These are phyloP conservation scores for Botrytis fragariae DNA, from an alignment of 2,329 filamentous ascomycete genomes.

Conservation along the genomic window DNA sequence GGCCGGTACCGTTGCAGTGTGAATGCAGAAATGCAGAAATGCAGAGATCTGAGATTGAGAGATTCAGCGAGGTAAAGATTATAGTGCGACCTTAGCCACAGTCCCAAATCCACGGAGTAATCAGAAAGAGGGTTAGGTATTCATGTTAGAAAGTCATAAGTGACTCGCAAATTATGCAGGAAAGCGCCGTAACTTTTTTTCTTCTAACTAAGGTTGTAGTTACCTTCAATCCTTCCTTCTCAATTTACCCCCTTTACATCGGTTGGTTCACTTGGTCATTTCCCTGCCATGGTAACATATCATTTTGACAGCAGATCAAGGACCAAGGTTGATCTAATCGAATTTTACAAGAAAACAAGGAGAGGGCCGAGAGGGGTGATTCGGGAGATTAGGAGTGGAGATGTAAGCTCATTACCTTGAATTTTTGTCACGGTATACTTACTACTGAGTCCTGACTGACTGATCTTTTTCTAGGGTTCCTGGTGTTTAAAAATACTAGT, in stretches of 20 bases:
- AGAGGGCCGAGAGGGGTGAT: not conserved
- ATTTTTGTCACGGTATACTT: not conserved
- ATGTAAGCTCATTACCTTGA: not conserved
- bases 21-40: not conserved
- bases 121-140: not conserved
- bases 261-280: not conserved
- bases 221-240: not conserved
- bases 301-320: slow-evolving; percentile 3
- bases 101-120: not conserved
- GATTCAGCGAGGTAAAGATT: not conserved
- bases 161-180: slow-evolving; percentile 13
- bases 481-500: not conserved
- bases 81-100: not conserved
- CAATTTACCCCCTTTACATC: slow-evolving; percentile 11
- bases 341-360: not conserved
- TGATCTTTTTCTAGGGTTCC: not conserved
- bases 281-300: not conserved
- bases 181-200: not conserved
- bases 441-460: not conserved
- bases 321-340: not conserved
- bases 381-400: not conserved
- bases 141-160: not conserved
- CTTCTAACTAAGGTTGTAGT: not conserved
- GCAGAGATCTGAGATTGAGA: not conserved
- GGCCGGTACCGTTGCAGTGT: not conserved